A percentile compares a stretch with the other conserved stretches of the same genome.
phyloP scores from a whole-genome alignment of 1,284 basidiomycete species.

The Trichosporon sp. region DNA sequence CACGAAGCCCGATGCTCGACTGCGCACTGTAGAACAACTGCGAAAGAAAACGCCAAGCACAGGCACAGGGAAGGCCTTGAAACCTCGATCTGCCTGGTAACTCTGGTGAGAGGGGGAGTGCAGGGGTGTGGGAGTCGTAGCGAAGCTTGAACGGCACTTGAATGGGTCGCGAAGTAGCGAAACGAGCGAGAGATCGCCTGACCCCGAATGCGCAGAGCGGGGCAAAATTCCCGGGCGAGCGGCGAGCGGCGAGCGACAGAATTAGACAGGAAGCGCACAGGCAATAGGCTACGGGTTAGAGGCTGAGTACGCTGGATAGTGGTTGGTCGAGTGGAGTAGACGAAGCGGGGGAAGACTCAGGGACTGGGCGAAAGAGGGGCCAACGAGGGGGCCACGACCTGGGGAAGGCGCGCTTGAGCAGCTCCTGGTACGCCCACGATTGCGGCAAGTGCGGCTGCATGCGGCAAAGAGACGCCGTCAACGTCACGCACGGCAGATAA shows the following conservation, averaged over 20 bases:
- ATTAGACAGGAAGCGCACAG: too few species aligned
- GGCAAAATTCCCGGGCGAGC: not conserved
- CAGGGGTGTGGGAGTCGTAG: not conserved
- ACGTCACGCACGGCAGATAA: not conserved
- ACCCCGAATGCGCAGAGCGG: not conserved
- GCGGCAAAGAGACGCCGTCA: not conserved
- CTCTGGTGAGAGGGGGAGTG: too few species aligned
- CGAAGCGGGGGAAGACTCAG: not conserved
- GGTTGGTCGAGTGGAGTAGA: not conserved
- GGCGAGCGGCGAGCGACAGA: too few species aligned
- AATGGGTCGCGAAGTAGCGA: too few species aligned
- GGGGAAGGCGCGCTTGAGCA: not conserved
- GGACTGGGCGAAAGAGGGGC: not conserved
- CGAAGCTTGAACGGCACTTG: not conserved
- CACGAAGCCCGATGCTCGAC: not conserved
- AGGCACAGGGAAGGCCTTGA: not conserved
- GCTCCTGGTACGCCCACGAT: not conserved
- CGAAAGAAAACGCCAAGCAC: not conserved
- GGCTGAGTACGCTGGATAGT: not conserved
- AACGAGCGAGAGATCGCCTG: not conserved
- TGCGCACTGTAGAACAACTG: not conserved
- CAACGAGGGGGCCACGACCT: not conserved
- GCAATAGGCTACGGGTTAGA: not conserved
- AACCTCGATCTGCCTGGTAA: not conserved
- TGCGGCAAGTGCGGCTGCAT: constrained; percentile 7